Evolutionary conservation across 1,284 basidiomycete genomes (phyloP).

Genomic region (Leccinum solheimii): DNA sequence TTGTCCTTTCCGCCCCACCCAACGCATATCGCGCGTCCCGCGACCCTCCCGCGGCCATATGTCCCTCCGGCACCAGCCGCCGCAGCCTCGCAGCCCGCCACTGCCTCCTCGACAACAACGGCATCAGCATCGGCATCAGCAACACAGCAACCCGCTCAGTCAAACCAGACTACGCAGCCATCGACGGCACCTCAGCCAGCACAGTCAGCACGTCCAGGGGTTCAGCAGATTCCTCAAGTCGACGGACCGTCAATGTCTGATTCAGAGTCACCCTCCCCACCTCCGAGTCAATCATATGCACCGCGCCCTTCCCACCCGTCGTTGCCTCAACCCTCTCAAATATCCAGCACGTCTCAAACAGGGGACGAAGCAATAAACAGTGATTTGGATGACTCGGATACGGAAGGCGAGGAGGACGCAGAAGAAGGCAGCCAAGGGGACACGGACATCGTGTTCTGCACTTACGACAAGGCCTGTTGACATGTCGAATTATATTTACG

Average conservation of each 20-base stretch:
- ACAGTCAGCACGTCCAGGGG: conserved; percentile 19
- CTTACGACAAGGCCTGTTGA: conserved; percentile 89
- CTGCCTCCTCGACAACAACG: conserved; percentile 15
- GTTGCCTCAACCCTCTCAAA: conserved; percentile 50
- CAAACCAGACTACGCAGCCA: conserved; percentile 7
- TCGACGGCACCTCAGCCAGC: conserved; percentile 13
- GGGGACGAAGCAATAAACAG: conserved; percentile 91
- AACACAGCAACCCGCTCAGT: conserved; percentile 15
- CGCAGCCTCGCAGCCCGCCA: conserved; percentile 13
- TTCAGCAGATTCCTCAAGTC: conserved; percentile 64
- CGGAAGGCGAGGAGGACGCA: conserved; percentile 74
- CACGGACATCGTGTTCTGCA: conserved; percentile 95
- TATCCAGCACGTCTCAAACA: conserved; percentile 35
- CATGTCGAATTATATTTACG: neutral
- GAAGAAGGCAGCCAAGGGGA: conserved; percentile 65
- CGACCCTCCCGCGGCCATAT: conserved; percentile 28
- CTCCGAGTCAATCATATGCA: conserved; percentile 56
- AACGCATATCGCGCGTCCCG: conserved; percentile 41
- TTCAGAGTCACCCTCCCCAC: conserved; percentile 63
- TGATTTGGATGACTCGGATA: conserved; percentile 93
- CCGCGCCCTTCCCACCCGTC: conserved; percentile 63
- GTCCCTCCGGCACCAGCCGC: conserved; percentile 14
- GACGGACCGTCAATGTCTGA: conserved; percentile 58
- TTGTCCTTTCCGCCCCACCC: conserved; percentile 57
- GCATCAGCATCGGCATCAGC: neutral